Evolutionary conservation across 352 stramenopile genomes (phyloP), one percentile per base, ranked within the genome.

Genomic region (Phytopythium litorale): DNA sequence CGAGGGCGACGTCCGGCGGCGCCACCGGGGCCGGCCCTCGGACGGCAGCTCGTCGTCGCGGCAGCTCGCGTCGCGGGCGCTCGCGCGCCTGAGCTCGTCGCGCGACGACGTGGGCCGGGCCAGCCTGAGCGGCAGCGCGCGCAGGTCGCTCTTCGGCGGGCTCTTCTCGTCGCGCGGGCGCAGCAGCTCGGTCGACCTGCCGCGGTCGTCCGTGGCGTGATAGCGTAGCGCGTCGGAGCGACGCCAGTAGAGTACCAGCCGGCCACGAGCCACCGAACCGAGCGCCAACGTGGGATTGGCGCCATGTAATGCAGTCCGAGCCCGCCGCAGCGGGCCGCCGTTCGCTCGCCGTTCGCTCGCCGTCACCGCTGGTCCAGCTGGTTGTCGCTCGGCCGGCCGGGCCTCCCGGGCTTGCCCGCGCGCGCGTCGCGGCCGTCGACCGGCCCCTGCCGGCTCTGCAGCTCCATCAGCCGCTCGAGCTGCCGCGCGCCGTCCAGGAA

Each of bases 401-500:
- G 7, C 59, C 50, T 54, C 18, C n/a, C 46, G 12, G 9, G 12
- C 23, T 30, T n/a, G 12, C 0, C 8, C 23, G 46, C 12, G 4
- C 48, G 7, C 21, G 28, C 23, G 18, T 15, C 46, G 23, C 23
- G 21, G 3, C n/a, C 19, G 3, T 52, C 46, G 46, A 33, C 23
- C 46, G 19, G 43, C 13, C 70, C 62, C 9, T 77, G 59, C 23
- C 53, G 50, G 50, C 79, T 70, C 54, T 89, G 82, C 64, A 86
- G 76, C 45, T 89, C 73, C 30, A 87, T 42, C 65, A 91, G 72
- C 33, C 65, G 65, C 66, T 89, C 81, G 19, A 89, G 72, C 37
- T 88, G 86, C 38, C 75, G 73, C 25, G 85, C 78, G 49, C 80
- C 77, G 55, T 92, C 77, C 21, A 92, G 64, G 54, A 94, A 79